Conservation (phyloP, 2,329 filamentous ascomycete genomes). For the Neopestalotiopsis clavispora region DNA sequence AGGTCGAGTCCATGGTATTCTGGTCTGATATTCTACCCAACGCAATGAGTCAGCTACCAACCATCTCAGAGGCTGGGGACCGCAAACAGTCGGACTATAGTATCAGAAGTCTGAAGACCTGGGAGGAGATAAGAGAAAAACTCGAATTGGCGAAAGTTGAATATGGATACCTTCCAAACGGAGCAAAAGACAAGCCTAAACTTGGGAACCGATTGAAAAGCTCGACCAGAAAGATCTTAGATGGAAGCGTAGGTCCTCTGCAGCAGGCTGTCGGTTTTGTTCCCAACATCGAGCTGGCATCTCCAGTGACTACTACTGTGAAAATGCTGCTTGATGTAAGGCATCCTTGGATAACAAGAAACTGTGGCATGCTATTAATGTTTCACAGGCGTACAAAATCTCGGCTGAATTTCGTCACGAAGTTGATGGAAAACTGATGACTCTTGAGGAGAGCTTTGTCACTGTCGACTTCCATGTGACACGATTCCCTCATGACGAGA, state of each 20-base stretch:
- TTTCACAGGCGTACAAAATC: background rate
- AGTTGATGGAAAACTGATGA: background rate
- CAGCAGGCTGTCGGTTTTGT: background rate
- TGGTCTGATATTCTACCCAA: background rate
- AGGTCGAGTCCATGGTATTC: background rate
- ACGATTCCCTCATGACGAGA: background rate
- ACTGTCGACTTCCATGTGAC: background rate
- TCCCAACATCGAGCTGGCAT: background rate
- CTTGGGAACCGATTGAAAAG: background rate
- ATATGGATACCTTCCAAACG: background rate
- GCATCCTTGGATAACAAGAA: background rate
- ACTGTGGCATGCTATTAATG: background rate
- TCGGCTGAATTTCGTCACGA: background rate
- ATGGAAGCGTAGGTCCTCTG: background rate
- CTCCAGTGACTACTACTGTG: background rate
- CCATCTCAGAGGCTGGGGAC: background rate
- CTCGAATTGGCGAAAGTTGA: background rate
- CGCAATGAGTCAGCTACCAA: background rate
- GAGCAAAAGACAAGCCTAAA: background rate
- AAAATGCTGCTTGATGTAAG: background rate
- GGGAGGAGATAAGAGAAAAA: background rate
- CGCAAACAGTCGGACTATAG: background rate
- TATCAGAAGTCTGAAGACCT: background rate
- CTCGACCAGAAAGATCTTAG: background rate
- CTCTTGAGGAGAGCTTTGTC: background rate